Conservation (phyloP, 495 filamentous ascomycete genomes). For the Massariosphaeria phaeospora region DNA sequence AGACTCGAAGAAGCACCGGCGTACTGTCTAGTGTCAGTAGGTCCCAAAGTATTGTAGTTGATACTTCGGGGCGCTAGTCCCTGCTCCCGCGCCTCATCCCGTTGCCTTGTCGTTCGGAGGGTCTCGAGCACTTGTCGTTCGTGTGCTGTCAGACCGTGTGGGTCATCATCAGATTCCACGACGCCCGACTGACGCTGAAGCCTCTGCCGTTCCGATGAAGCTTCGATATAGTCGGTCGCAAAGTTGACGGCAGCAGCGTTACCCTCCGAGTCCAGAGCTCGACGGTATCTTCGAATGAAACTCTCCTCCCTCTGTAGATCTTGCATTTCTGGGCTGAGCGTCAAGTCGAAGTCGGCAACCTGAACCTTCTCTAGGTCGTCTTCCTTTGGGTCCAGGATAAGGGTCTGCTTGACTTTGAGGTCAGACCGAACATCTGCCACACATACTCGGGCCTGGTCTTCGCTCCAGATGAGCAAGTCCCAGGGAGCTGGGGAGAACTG, state of each 20-base stretch:
- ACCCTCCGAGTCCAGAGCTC: conserved; percentile 40
- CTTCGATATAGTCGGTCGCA: conserved; percentile 43
- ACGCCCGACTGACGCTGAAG: conserved; percentile 31
- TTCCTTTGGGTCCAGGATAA: conserved; percentile 58
- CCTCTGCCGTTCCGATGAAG: conserved; percentile 35
- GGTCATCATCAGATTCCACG: conserved; percentile 39
- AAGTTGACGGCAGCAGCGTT: conserved; percentile 38
- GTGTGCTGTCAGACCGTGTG: conserved; percentile 51
- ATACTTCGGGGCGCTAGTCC: conserved; percentile 37
- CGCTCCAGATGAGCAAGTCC: conserved; percentile 90
- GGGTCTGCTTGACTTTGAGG: conserved; percentile 69
- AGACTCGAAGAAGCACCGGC: conserved; percentile 23
- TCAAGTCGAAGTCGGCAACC: conserved; percentile 42
- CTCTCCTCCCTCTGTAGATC: conserved; percentile 39
- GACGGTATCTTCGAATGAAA: conserved; percentile 40
- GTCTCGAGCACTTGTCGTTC: conserved; percentile 58
- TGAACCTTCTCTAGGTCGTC: conserved; percentile 44
- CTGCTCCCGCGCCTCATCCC: conserved; percentile 35
- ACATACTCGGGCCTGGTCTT: conserved; percentile 78
- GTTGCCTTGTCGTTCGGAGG: conserved; percentile 43
- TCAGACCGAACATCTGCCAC: conserved; percentile 77
- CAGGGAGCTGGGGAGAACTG: conserved; percentile 82
- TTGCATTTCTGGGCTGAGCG: conserved; percentile 32
- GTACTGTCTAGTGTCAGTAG: conserved; percentile 21
- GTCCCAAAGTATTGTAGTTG: conserved; percentile 42